Evolutionary conservation across 1,139 yeast species (phyloP).

Genomic region (Saccharomyces hybrid): DNA sequence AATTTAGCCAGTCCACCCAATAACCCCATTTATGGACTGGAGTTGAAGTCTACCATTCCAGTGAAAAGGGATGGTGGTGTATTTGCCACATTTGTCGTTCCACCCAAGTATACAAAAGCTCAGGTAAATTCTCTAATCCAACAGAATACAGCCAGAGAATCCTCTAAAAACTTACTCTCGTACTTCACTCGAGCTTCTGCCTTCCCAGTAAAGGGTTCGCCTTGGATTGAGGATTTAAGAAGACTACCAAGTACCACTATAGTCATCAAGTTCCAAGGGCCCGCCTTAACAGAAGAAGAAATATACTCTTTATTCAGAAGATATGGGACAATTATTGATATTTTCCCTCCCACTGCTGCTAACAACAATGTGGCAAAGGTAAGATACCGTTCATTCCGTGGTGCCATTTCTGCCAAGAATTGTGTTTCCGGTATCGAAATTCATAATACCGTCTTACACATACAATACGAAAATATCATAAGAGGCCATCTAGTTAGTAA

Average conservation of each 20-base stretch:
- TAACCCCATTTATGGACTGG: slow-evolving; percentile 38
- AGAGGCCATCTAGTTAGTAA: slow-evolving; percentile 48
- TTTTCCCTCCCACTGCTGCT: slow-evolving; percentile 47
- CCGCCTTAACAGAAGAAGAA: slow-evolving; percentile 71
- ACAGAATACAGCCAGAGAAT: slow-evolving; percentile 38
- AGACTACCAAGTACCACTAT: slow-evolving; percentile 61
- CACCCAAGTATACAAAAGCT: slow-evolving; percentile 42
- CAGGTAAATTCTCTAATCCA: slow-evolving; percentile 47
- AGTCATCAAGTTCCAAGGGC: slow-evolving; percentile 67
- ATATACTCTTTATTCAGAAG: slow-evolving; percentile 75
- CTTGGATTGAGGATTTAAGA: slow-evolving; percentile 93
- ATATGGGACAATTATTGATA: slow-evolving; percentile 77
- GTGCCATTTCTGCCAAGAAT: slow-evolving; percentile 83
- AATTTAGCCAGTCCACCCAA: slow-evolving; percentile 38
- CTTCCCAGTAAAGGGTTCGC: slow-evolving; percentile 78
- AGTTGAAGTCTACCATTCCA: slow-evolving; percentile 50
- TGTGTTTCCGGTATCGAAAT: slow-evolving; percentile 75
- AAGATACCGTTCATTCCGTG: slow-evolving; percentile 47
- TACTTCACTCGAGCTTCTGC: slow-evolving; percentile 41
- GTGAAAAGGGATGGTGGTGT: slow-evolving; percentile 86
- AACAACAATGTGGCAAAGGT: slow-evolving; percentile 42
- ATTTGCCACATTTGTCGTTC: slow-evolving; percentile 68
- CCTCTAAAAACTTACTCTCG: slow-evolving; percentile 27
- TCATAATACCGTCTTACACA: slow-evolving; percentile 58
- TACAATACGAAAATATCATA: slow-evolving; percentile 57